These are phyloP conservation scores for Mycena filopes DNA, from an alignment of 768 basidiomycete species.

Conservation along the genomic window DNA sequence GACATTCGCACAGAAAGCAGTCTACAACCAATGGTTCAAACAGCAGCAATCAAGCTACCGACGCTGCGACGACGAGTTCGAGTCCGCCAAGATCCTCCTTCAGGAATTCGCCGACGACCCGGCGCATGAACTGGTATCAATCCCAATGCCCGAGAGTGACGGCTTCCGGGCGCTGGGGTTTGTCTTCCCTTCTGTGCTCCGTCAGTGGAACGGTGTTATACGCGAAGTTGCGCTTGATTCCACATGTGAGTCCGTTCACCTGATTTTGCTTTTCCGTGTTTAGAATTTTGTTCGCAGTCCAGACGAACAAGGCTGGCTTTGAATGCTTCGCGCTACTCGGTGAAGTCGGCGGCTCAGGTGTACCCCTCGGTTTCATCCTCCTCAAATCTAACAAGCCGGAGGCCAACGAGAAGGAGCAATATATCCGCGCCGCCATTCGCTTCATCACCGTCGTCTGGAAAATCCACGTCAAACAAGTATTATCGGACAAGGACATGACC, in stretches of 20 bases:
- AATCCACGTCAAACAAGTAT: background rate
- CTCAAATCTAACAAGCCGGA: background rate
- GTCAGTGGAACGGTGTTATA: constrained; percentile 29
- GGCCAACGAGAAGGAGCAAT: background rate
- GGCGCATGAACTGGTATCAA: background rate
- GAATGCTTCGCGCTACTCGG: constrained; percentile 4
- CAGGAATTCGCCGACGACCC: constrained; percentile 16
- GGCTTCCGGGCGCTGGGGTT: constrained; percentile 9
- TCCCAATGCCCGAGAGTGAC: constrained; percentile 14
- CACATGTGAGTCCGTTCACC: constrained; percentile 27
- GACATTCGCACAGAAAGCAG: constrained; percentile 17
- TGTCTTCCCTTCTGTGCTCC: constrained; percentile 25
- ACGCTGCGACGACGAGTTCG: constrained; percentile 30
- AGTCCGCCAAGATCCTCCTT: constrained; percentile 31
- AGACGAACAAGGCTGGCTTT: background rate
- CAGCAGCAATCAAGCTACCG: constrained; percentile 21
- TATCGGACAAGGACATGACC: background rate
- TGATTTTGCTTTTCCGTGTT: background rate
- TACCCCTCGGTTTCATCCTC: background rate
- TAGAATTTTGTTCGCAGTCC: background rate
- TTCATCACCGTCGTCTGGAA: background rate
- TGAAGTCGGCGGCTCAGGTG: constrained; percentile 1
- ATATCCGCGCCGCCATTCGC: background rate
- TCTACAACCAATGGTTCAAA: constrained; percentile 31
- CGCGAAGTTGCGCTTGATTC: constrained; percentile 38